A percentile compares a stretch with the other conserved stretches of the same genome.
Evolutionary conservation across 2,329 filamentous ascomycete genomes (phyloP).

Genomic region (Ophiosphaerella herpotricha): DNA sequence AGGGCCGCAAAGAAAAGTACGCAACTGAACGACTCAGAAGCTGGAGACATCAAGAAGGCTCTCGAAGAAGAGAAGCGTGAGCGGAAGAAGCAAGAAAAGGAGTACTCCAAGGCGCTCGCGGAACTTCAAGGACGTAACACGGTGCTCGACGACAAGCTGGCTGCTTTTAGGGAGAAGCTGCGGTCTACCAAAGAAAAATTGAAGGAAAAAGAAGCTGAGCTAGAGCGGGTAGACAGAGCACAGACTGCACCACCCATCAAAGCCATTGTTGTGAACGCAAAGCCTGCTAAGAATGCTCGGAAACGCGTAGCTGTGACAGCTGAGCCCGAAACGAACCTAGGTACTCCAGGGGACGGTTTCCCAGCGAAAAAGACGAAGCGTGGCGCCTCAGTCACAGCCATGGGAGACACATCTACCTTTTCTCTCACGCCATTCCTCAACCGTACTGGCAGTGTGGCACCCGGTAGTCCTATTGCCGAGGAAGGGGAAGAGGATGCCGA

Average conservation of each 20-base stretch:
- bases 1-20: conserved; percentile 44
- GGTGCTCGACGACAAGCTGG: conserved; percentile 71
- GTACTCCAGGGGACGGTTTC: conserved; percentile 55
- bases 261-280: conserved; percentile 37
- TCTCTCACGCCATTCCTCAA: conserved; percentile 95
- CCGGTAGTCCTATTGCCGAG: conserved; percentile 49
- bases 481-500: conserved; percentile 36
- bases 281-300: conserved; percentile 46
- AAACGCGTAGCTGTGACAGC: conserved; percentile 51
- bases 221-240: conserved; percentile 51
- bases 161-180: conserved; percentile 71
- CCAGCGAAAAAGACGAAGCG: conserved; percentile 53
- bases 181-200: conserved; percentile 72
- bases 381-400: conserved; percentile 58
- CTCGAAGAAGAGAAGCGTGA: conserved; percentile 58
- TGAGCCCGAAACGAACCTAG: conserved; percentile 54
- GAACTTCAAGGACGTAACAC: conserved; percentile 67
- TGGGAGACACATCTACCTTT: conserved; percentile 88
- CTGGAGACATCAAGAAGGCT: conserved; percentile 56
- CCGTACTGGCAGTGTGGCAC: conserved; percentile 65
- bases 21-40: conserved; percentile 48
- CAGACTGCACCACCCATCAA: conserved; percentile 45
- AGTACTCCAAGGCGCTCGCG: conserved; percentile 59
- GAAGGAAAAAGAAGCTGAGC: conserved; percentile 64
- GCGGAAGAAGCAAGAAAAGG: conserved; percentile 57